These are phyloP conservation scores for Thielaviopsis musarum DNA, from an alignment of 2,329 filamentous ascomycete species.

Conservation along the genomic window DNA sequence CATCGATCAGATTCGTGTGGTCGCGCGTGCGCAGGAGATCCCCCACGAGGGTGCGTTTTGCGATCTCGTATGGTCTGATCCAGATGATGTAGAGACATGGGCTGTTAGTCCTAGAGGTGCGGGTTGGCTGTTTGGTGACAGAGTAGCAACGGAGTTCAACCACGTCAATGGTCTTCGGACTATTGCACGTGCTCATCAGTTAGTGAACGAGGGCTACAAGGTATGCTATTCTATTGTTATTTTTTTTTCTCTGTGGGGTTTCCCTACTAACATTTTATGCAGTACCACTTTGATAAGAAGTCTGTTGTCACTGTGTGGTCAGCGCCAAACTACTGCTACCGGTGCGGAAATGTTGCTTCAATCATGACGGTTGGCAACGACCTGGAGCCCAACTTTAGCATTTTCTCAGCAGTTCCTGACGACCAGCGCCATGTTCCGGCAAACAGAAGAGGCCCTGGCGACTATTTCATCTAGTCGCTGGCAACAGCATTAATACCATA, in stretches of 20 bases:
- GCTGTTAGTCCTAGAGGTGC: constrained; percentile 85
- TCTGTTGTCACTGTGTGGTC: constrained; percentile 98
- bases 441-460: constrained; percentile 47
- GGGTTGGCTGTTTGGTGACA: constrained; percentile 95
- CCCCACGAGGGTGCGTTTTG: constrained; percentile 98
- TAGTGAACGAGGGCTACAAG: constrained; percentile 97
- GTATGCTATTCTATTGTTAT: constrained; percentile 26
- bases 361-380: constrained; percentile 85
- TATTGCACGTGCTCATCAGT: constrained; percentile 91
- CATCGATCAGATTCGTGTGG: constrained; percentile 97
- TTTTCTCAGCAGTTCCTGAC: constrained; percentile 79
- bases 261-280: constrained; percentile 17
- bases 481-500: background rate
- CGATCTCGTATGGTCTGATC: constrained; percentile 94
- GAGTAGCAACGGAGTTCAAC: constrained; percentile 94
- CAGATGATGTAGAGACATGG: constrained; percentile 94
- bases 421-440: constrained; percentile 66
- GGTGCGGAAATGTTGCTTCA: constrained; percentile 91
- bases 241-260: background rate
- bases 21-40: constrained; percentile 93
- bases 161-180: constrained; percentile 93
- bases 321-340: constrained; percentile 87
- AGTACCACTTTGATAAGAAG: constrained; percentile 90
- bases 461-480: constrained; percentile 46
- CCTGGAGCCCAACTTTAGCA: constrained; percentile 78